Base-by-base conservation (phyloP, 768 basidiomycete genomes). In the Collybia nuda region DNA sequence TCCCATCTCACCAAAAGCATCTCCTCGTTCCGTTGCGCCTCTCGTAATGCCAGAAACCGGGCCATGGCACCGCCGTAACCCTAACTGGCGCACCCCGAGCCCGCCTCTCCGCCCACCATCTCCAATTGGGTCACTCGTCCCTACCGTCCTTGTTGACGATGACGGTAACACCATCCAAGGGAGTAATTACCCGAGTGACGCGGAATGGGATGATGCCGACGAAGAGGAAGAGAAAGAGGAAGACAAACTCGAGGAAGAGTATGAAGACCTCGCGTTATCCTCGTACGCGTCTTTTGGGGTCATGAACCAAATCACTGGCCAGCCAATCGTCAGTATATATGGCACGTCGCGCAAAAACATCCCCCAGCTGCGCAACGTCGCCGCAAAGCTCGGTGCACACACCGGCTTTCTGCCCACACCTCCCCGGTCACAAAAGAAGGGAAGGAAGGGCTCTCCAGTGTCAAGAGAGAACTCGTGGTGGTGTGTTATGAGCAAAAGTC, bases 401-500 rank as follows among this genome's bases (percentile, higher is more conserved):
- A 58, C 66, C 18, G 62, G 61, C 14, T 44, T 66, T 21, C 47
- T 68, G 39, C 60, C 52, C 19, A 28, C 40, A 15, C 57, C 59
- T 17, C 6, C 32, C 24, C 40, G 28, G 36, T 39, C 19, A 37
- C 23, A 40, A 37, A 48, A 28, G 9, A 15, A 8, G 24, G 36
- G 22, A 3, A 2, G 32, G 22, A 14, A 45, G 15, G 44, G 5
- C 14, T 36, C 32, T 7, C 26, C 44, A 28, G 32, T 32, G 32
- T 9, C 32, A 43, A 56, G 54, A 45, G 59, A 61, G 21, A 40
- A 52, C 32, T 67, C 69, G 28, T 68, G 66, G 64, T 68, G 66
- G 66, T 44, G 72, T 47, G 61, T 70, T 28, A 46, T 70, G 48
- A 68, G 69, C 12, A 57, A 58, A 48, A 60, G 65, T 47, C 51